A percentile compares a stretch with the other conserved stretches of the same genome.
phyloP scores from a whole-genome alignment of 306 rosid species.

The Quercus suber region DNA sequence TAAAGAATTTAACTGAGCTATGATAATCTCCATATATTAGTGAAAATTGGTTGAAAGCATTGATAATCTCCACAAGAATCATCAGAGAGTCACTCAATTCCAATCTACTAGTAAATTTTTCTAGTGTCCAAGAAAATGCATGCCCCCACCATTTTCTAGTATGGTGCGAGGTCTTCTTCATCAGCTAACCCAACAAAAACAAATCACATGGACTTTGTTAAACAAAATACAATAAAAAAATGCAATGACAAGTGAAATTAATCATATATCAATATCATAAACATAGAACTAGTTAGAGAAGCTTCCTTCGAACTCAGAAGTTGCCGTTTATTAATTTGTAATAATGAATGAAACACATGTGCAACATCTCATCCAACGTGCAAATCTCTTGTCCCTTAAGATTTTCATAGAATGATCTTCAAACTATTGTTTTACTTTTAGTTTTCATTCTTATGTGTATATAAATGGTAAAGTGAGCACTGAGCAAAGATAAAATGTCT shows the following conservation, averaged over 20 bases:
- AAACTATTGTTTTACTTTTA: neutral
- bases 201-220: neutral
- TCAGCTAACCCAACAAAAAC: neutral
- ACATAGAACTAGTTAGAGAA: neutral
- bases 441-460: neutral
- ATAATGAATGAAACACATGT: neutral
- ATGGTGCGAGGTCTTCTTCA: constrained; percentile 13
- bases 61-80: too few relatives aligned
- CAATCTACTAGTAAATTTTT: too few relatives aligned
- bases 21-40: too few relatives aligned
- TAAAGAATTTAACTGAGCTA: too few relatives aligned
- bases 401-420: neutral
- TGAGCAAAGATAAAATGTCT: neutral
- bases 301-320: neutral
- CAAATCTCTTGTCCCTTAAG: neutral
- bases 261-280: neutral
- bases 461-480: neutral
- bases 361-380: neutral
- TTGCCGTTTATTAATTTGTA: neutral
- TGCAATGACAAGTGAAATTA: neutral
- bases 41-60: too few relatives aligned
- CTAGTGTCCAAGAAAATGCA: neutral
- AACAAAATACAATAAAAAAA: neutral
- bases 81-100: too few relatives aligned
- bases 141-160: neutral